Conservation (phyloP, 1,139 yeast species). For the Geotrichum bryndzae region DNA sequence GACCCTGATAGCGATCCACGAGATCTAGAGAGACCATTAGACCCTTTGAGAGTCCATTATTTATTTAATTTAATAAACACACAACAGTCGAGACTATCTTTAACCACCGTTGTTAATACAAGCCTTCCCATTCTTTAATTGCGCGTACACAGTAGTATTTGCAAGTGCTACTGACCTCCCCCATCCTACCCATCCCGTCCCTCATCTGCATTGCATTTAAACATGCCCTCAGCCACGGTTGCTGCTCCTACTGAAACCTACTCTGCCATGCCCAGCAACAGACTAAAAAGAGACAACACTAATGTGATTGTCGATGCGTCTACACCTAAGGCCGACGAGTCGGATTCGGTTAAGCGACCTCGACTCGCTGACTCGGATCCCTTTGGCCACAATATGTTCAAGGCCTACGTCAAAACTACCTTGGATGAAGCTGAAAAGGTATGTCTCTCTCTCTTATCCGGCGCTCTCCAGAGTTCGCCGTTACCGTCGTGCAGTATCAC, state of each 20-base stretch:
- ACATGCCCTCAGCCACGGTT: conserved; percentile 8
- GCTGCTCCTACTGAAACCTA: conserved; percentile 3
- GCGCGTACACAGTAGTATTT: conserved; percentile 15
- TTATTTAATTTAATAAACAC: background rate
- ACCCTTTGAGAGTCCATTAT: background rate
- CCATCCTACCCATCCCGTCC: background rate
- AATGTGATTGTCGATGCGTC: conserved; percentile 6
- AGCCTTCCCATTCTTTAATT: background rate
- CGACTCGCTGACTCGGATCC: background rate
- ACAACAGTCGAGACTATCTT: background rate
- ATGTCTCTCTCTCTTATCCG: conserved; percentile 28
- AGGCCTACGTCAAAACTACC: conserved; percentile 60
- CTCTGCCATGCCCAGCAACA: conserved; percentile 3
- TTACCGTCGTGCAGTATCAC: conserved; percentile 9
- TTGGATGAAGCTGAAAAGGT: conserved; percentile 59
- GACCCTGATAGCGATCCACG: background rate
- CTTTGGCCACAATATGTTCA: conserved; percentile 47
- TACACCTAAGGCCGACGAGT: background rate
- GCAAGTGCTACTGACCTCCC: conserved; percentile 14
- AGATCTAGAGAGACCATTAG: background rate
- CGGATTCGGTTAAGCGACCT: conserved; percentile 5
- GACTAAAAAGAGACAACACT: conserved; percentile 9
- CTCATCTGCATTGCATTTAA: background rate
- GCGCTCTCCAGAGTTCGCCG: background rate
- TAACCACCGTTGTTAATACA: background rate